Percentiles rank a stretch among this genome's conserved stretches.
Evolutionary conservation across 768 basidiomycete genomes (phyloP).

Genomic region (Tulasnella sp.): DNA sequence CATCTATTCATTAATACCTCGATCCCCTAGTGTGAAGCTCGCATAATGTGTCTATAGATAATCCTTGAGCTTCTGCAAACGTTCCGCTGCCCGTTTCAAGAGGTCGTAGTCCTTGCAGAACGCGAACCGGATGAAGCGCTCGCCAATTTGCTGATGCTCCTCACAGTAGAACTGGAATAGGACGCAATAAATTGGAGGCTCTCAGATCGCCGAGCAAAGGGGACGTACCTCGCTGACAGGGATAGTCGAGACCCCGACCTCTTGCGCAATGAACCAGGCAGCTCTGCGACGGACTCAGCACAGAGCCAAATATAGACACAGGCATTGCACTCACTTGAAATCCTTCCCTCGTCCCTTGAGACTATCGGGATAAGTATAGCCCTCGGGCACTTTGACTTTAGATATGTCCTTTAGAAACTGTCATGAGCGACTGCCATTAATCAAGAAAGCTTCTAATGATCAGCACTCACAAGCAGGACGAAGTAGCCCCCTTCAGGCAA

Average conservation of each 20-base stretch:
- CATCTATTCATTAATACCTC: background rate
- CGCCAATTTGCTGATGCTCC: slow-evolving; percentile 76
- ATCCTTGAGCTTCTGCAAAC: slow-evolving; percentile 62
- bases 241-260: slow-evolving; percentile 84
- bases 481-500: slow-evolving; percentile 89
- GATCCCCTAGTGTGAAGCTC: background rate
- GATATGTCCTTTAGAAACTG: slow-evolving; percentile 52
- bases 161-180: slow-evolving; percentile 72
- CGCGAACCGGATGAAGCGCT: slow-evolving; percentile 77
- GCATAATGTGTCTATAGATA: slow-evolving; percentile 31
- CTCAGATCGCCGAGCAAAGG: background rate
- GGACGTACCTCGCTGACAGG: slow-evolving; percentile 78
- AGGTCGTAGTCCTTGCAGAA: slow-evolving; percentile 95
- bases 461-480: slow-evolving; percentile 51
- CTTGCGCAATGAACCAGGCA: slow-evolving; percentile 91
- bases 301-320: background rate
- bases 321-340: slow-evolving; percentile 47
- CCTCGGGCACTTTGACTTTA: slow-evolving; percentile 62
- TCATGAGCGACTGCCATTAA: background rate
- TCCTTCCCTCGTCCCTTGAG: slow-evolving; percentile 74
- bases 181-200: background rate
- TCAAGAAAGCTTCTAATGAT: background rate
- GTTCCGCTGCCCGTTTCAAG: slow-evolving; percentile 65
- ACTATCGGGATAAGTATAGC: slow-evolving; percentile 69
- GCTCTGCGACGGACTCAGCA: slow-evolving; percentile 38